Base-by-base conservation (phyloP, 106 monocot species). In the Phalaenopsis aphrodite region DNA sequence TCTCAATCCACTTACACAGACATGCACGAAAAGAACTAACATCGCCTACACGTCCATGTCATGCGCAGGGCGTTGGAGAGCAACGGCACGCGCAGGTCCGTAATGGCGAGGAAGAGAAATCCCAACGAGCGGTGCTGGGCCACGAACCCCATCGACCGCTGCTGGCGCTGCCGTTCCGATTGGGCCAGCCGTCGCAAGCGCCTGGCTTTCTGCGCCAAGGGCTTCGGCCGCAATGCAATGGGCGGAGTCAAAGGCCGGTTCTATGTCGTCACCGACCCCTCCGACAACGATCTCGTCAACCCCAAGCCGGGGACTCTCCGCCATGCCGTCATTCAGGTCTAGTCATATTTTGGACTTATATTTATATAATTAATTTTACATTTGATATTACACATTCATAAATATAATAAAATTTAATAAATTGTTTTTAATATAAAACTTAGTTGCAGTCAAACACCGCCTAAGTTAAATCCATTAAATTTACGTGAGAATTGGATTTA, bases 121-220 rank as follows among this genome's bases (percentile, higher is more conserved):
- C 48, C 58, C 9, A 65, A n/a, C 7, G 84, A 79, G 10, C 73
- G 66, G 7, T 90, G 90, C 85, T 12, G 64, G 47, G 84, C 86
- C 4, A 88, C 86, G 49, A 91, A 91, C 82, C 88, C 91, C 4
- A 91, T 91, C 79, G 91, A 91, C 76, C 82, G 88, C 1, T 91
- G 91, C 82, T 91, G 91, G 91, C 58, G 91, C 49, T 90, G 90
- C 85, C 39, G 39, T 1, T 18, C n/a, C 7, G 71, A 87, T 75
- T 90, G 90, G 90, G 72, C 58, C 8, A 46, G 61, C 1, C 2
- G 79, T 75, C 82, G 85, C 38, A 85, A 87, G 72, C 19, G 78
- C 65, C 78, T 84, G 11, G 82, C 79, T 6, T 17, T 17, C 14
- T 91, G 91, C 77, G 84, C 82, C 2, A 67, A 69, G 47, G 85